These are phyloP conservation scores for Psophocarpus tetragonolobus DNA, from an alignment of 306 rosid species.

Conservation along the genomic window DNA sequence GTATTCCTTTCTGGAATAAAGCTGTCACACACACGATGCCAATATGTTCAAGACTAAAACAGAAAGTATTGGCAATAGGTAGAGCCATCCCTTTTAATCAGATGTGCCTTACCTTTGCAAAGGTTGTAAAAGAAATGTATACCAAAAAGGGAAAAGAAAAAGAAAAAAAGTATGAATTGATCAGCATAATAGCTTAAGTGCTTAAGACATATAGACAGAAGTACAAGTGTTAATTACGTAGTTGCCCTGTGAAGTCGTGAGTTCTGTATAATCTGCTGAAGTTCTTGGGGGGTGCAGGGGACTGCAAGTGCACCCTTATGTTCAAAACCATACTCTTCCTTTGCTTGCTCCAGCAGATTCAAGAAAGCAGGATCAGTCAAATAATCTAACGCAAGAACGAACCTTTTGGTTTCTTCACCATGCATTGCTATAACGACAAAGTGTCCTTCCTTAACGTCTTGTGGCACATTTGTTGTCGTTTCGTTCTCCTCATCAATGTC, in stretches of 20 bases:
- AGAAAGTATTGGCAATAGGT: neutral
- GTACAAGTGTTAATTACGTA: neutral
- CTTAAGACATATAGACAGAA: neutral
- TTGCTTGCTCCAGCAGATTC: constrained; percentile 57
- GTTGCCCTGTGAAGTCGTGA: neutral
- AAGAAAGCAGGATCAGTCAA: constrained; percentile 58
- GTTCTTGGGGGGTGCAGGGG: constrained; percentile 62
- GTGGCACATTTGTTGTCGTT: constrained; percentile 32
- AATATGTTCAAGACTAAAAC: neutral
- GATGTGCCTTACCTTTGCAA: neutral
- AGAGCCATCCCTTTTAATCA: neutral
- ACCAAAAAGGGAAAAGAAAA: neutral
- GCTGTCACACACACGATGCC: neutral
- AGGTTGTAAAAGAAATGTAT: neutral
- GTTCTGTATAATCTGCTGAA: constrained; percentile 53
- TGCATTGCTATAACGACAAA: constrained; percentile 66
- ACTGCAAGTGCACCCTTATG: constrained; percentile 72
- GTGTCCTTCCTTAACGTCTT: constrained; percentile 59
- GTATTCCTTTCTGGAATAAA: neutral
- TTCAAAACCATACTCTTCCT: constrained; percentile 66
- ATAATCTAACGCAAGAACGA: constrained; percentile 55
- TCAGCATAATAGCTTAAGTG: neutral
- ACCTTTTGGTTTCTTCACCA: constrained; percentile 64
- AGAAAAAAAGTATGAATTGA: neutral
- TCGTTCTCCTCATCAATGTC: constrained; percentile 27